A percentile compares a stretch with the other conserved stretches of the same genome.
These are phyloP conservation scores for Lachnellula hyalina DNA, from an alignment of 2,329 filamentous ascomycete genomes.

Conservation along the genomic window DNA sequence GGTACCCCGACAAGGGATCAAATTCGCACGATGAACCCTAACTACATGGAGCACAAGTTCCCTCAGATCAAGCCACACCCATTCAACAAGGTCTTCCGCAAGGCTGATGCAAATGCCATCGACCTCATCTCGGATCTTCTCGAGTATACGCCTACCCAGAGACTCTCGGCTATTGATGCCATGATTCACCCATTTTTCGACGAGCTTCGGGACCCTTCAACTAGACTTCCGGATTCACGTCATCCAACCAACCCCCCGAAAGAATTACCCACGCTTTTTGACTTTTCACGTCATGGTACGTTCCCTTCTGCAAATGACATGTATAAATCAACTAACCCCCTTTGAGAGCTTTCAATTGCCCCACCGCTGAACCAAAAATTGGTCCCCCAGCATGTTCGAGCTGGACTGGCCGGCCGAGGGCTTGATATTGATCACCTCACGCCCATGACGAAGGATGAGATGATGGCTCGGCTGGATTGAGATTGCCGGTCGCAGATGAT, in stretches of 20 bases:
- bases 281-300: slow-evolving; percentile 91
- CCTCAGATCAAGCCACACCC: slow-evolving; percentile 99
- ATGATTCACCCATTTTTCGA: slow-evolving; percentile 99
- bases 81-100: slow-evolving; percentile 98
- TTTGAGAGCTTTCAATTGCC: slow-evolving; percentile 87
- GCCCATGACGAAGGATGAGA: slow-evolving; percentile 86
- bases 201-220: slow-evolving; percentile 86
- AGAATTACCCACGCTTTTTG: slow-evolving; percentile 83
- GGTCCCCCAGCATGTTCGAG: slow-evolving; percentile 76
- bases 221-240: slow-evolving; percentile 88
- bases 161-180: slow-evolving; percentile 86
- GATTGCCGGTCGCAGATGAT: slow-evolving; percentile 25
- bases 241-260: slow-evolving; percentile 74
- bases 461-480: slow-evolving; percentile 98
- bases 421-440: slow-evolving; percentile 93
- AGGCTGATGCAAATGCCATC: slow-evolving; percentile 87
- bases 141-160: slow-evolving; percentile 96
- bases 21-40: slow-evolving; percentile 99
- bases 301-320: slow-evolving; percentile 2
- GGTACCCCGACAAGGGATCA: slow-evolving; percentile 96
- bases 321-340: slow-evolving; percentile 7
- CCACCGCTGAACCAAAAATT: slow-evolving; percentile 82
- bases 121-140: slow-evolving; percentile 89
- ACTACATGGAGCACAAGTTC: slow-evolving; percentile 99
- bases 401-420: slow-evolving; percentile 67